Percentiles rank a stretch among this genome's conserved stretches.
These are phyloP conservation scores for Cubamyces lactineus DNA, from an alignment of 768 basidiomycete species.

Conservation along the genomic window DNA sequence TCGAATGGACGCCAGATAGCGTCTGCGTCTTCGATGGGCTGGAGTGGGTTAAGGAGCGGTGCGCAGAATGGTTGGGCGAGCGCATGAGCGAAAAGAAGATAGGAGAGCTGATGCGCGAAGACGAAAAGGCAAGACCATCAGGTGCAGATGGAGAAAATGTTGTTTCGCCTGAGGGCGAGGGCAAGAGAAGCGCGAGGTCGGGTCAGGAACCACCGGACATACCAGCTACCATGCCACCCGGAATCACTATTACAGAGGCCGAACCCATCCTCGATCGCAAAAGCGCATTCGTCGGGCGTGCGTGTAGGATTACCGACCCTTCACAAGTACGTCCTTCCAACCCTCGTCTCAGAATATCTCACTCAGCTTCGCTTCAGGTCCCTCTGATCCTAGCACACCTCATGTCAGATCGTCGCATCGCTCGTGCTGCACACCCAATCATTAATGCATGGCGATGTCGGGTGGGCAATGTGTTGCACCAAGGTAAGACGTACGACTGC, in stretches of 20 bases:
- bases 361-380: conserved; percentile 49
- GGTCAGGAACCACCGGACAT: conserved; percentile 19
- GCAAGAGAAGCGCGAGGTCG: conserved; percentile 16
- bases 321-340: conserved; percentile 55
- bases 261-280: conserved; percentile 87
- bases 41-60: conserved; percentile 71
- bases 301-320: conserved; percentile 78
- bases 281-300: conserved; percentile 84
- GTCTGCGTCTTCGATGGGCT: conserved; percentile 90
- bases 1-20: conserved; percentile 74
- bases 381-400: conserved; percentile 66
- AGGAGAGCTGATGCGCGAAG: conserved; percentile 59
- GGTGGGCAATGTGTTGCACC: conserved; percentile 66
- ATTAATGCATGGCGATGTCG: conserved; percentile 86
- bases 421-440: conserved; percentile 75
- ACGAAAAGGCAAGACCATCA: conserved; percentile 33
- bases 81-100: conserved; percentile 58
- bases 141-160: conserved; percentile 42
- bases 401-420: conserved; percentile 70
- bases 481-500: conserved; percentile 51
- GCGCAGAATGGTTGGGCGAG: conserved; percentile 72
- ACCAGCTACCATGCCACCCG: conserved; percentile 50
- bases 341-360: background rate
- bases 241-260: conserved; percentile 67
- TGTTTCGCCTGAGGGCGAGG: conserved; percentile 10